Percentiles rank a stretch among this genome's conserved stretches.
phyloP scores from a whole-genome alignment of 805 yeast genomes.

The Barnettozyma vustinii region DNA sequence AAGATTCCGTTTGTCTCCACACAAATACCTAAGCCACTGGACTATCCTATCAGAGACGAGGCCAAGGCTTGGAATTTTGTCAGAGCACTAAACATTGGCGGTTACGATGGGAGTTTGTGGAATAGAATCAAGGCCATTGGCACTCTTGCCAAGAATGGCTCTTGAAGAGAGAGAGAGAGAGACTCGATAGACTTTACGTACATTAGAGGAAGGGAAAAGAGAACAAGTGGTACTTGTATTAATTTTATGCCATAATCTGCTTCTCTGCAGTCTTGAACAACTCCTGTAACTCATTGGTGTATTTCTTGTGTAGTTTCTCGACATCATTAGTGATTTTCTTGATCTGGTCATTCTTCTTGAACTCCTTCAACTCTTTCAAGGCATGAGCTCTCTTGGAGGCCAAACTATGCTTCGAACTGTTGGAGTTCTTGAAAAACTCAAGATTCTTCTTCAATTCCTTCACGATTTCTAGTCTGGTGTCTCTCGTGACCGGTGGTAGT shows the following conservation, averaged over 20 bases:
- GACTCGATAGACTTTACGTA: background rate
- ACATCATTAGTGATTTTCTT: slow-evolving; percentile 51
- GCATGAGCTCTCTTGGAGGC: slow-evolving; percentile 53
- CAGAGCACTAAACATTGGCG: slow-evolving; percentile 72
- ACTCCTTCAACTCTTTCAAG: slow-evolving; percentile 47
- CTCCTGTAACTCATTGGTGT: slow-evolving; percentile 50
- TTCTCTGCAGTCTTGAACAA: slow-evolving; percentile 53
- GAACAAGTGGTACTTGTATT: background rate
- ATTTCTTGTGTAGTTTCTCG: slow-evolving; percentile 67
- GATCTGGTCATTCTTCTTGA: slow-evolving; percentile 49
- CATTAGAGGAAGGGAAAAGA: too few species aligned
- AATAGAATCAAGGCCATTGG: slow-evolving; percentile 52
- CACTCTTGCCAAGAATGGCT: slow-evolving; percentile 45
- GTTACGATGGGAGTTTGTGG: slow-evolving; percentile 76
- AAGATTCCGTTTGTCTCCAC: slow-evolving; percentile 73
- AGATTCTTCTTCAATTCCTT: slow-evolving; percentile 60
- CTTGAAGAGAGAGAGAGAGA: slow-evolving; percentile 12
- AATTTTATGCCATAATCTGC: slow-evolving; percentile 25
- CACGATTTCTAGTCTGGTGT: slow-evolving; percentile 47
- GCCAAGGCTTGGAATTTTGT: slow-evolving; percentile 88
- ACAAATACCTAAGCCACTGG: slow-evolving; percentile 80
- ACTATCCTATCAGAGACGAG: slow-evolving; percentile 83
- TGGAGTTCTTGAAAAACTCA: slow-evolving; percentile 56
- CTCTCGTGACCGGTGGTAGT: slow-evolving; percentile 71
- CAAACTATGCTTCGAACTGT: slow-evolving; percentile 41